phyloP scores from a whole-genome alignment of 2,329 filamentous ascomycete species.

The Tricladium varicosporioides region DNA sequence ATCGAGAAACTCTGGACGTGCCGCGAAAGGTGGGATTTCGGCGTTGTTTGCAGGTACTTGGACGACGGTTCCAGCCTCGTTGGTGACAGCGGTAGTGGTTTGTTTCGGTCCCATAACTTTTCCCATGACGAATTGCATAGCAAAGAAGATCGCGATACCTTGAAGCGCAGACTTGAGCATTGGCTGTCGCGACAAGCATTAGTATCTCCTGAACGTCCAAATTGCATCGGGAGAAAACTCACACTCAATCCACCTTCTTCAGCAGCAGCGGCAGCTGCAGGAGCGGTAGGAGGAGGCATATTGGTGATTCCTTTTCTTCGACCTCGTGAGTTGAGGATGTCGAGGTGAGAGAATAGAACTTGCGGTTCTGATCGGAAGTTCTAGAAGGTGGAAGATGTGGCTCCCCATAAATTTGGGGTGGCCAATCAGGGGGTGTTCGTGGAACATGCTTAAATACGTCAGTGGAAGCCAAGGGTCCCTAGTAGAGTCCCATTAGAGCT shows the following conservation, averaged over 20 bases:
- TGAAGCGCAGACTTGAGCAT: slow-evolving; percentile 43
- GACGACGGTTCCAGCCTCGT: slow-evolving; percentile 52
- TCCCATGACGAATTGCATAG: slow-evolving; percentile 56
- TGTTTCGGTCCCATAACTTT: slow-evolving; percentile 50
- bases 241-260: slow-evolving; percentile 33
- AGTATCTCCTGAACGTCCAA: neutral
- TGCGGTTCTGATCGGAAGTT: neutral
- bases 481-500: neutral
- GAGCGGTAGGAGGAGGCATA: slow-evolving; percentile 34
- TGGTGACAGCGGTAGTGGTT: slow-evolving; percentile 42
- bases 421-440: neutral
- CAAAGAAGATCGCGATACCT: slow-evolving; percentile 52
- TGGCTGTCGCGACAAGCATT: slow-evolving; percentile 20
- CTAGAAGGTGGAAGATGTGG: neutral
- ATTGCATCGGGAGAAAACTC: slow-evolving; percentile 11
- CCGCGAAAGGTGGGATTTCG: slow-evolving; percentile 61
- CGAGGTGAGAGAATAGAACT: neutral
- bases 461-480: neutral
- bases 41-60: slow-evolving; percentile 53
- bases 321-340: slow-evolving; percentile 8
- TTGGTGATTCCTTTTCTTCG: slow-evolving; percentile 13
- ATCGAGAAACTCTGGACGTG: slow-evolving; percentile 60
- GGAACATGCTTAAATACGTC: neutral
- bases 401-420: neutral
- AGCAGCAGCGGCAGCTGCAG: slow-evolving; percentile 28